Base-by-base conservation (phyloP, 495 filamentous ascomycete species). In the Cercophora newfieldiana region DNA sequence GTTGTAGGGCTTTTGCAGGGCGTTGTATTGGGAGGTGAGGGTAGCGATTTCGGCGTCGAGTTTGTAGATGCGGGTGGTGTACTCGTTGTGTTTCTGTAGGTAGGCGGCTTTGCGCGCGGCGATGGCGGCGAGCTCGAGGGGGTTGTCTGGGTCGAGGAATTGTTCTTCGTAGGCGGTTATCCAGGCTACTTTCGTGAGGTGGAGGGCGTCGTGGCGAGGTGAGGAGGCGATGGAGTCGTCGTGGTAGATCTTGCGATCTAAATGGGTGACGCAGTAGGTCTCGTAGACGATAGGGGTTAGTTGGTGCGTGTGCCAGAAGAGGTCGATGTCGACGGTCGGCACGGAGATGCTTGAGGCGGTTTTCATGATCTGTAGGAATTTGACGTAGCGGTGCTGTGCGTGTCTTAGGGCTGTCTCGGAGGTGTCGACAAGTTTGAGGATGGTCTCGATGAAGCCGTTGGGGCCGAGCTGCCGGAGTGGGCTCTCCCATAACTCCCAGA, bases 281-380 rank as follows among this genome's bases (percentile, higher is more conserved):
- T 78, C 83, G 75, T 92, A 91, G 25, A 69, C 66, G 24, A 65
- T 67, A 0, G 89, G 87, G 4, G 77, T 79, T 25, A 91, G 82
- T 71, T 83, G 73, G 66, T 82, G 81, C 0, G 79, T 81, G 69
- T 87, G 83, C 90, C 90, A 93, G 26, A 83, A 88, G 0, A 92
- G 77, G 71, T 92, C 90, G 25, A 92, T 83, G 64, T 92, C 90
- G 0, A 92, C 74, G 7, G 90, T 92, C 14, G 90, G 90, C 1
- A 92, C 89, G 1, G 26, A 16, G 5, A 66, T 22, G 8, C 4
- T 19, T 3, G 4, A 3, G 0, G 16, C 21, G 1, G 33, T 28
- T 21, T 47, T 19, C 21, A 66, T 55, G 24, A 66, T 50, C n/a
- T 49, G 29, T 14, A 66, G n/a, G 24, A 66, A 66, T 8, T 49